A percentile compares a stretch with the other conserved stretches of the same genome.
Conservation (phyloP, 2,329 filamentous ascomycete species). For the Calonectria honghensis region DNA sequence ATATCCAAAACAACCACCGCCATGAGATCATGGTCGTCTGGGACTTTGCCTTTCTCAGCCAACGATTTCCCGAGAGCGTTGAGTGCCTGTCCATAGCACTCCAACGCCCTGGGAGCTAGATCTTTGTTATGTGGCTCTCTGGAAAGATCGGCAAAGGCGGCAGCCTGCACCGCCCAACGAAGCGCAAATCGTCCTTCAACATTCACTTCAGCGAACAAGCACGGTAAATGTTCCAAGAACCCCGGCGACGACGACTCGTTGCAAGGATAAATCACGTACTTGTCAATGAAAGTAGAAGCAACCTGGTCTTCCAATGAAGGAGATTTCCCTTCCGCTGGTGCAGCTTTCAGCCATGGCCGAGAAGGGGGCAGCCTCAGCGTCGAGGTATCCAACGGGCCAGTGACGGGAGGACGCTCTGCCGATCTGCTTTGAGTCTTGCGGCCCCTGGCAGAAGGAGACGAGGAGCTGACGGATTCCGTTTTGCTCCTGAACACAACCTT, state of each 20-base stretch:
- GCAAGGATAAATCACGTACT: conserved; percentile 62
- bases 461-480: conserved; percentile 34
- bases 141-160: conserved; percentile 59
- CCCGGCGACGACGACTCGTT: conserved; percentile 60
- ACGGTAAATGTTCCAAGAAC: conserved; percentile 63
- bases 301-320: conserved; percentile 54
- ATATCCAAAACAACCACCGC: conserved; percentile 63
- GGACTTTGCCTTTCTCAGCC: conserved; percentile 55
- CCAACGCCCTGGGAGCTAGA: conserved; percentile 55
- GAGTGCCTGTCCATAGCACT: conserved; percentile 61
- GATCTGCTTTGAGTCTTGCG: conserved; percentile 45
- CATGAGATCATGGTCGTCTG: conserved; percentile 64
- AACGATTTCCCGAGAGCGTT: conserved; percentile 58
- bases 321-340: neutral
- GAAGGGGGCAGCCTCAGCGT: conserved; percentile 26
- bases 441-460: conserved; percentile 29
- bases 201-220: conserved; percentile 62
- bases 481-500: conserved; percentile 53
- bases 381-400: neutral
- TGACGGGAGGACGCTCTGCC: conserved; percentile 34
- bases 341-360: conserved; percentile 53
- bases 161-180: conserved; percentile 62
- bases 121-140: conserved; percentile 47
- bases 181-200: conserved; percentile 60
- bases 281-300: conserved; percentile 60